Base-by-base conservation (phyloP, 2,329 filamentous ascomycete genomes). In the Mycosphaerella sp. region DNA sequence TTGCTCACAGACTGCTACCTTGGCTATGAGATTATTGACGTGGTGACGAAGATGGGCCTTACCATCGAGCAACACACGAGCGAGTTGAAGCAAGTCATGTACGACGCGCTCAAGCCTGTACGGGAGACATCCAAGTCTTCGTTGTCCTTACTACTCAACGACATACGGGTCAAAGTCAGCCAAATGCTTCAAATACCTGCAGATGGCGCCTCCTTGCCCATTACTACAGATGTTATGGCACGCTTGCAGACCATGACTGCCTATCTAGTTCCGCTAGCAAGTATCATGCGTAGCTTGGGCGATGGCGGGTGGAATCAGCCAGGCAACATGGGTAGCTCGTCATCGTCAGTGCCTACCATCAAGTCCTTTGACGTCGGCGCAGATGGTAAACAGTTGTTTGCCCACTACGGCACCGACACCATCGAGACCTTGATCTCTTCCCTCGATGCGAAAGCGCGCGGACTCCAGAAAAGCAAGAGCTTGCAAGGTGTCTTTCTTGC, bases 1-100 rank as follows among this genome's bases (percentile, higher is more conserved):
- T 75, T 96, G 39, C 81, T 84, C 61, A 95, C 89, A 0, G 93
- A 98, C 70, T 97, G 92, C 71, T 97, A 89, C 69, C 80, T 98
- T 46, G 90, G 90, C 6, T 98, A 95, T 69, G 93, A 98, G 68
- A 88, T 97, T 32, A 88, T 95, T 32, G 92, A 95, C 65, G 88
- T 96, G 56, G 83, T 97, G 45, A 87, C 89, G 0, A 80, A 80
- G 10, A 78, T 95, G 45, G 90, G 89, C 2, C 85, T 84, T 53
- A 84, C 86, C 39, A 75, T 98, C 3, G 92, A 95, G 59, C 80
- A 81, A 4, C 84, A 86, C 57, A 95, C 90, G 0, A 89, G 89
- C 2, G 89, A 95, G 65, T 78, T 96, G 54, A 95, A 95, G 68
- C 77, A 81, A 31, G 81, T 89, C 5, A 81, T 98, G 48, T 85